Conservation (phyloP, 768 basidiomycete species). For the Lentinula detonsa region DNA sequence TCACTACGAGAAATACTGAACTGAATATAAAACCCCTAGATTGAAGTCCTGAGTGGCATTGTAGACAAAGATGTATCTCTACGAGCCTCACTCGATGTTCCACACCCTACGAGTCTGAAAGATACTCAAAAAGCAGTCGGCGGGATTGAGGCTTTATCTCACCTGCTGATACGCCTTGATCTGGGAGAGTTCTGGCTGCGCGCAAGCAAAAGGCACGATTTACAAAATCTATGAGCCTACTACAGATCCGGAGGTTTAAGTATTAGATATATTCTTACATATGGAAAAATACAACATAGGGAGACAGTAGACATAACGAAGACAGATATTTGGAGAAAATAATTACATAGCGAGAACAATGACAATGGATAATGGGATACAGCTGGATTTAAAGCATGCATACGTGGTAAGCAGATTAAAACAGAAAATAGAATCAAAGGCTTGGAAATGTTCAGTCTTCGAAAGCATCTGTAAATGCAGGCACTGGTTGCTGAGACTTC, state of each 20-base stretch:
- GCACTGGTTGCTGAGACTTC: not conserved
- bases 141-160: conserved; percentile 47
- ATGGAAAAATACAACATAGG: not conserved
- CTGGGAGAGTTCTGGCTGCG: conserved; percentile 52
- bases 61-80: conserved; percentile 43
- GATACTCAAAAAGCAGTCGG: conserved; percentile 28
- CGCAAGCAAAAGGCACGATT: not conserved
- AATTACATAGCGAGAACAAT: not conserved
- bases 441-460: not conserved
- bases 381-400: not conserved
- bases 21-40: conserved; percentile 28
- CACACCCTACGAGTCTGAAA: conserved; percentile 1
- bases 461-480: conserved; percentile 4
- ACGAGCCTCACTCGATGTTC: not conserved
- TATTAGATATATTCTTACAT: not conserved
- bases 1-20: conserved; percentile 5
- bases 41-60: conserved; percentile 46
- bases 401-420: not conserved
- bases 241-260: not conserved
- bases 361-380: not conserved
- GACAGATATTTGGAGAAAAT: not conserved
- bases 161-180: conserved; percentile 49
- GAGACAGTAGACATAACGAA: not conserved
- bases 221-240: not conserved
- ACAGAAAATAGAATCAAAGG: not conserved